These are phyloP conservation scores for Coprinopsis marcescibilis DNA, from an alignment of 768 basidiomycete species.

Conservation along the genomic window DNA sequence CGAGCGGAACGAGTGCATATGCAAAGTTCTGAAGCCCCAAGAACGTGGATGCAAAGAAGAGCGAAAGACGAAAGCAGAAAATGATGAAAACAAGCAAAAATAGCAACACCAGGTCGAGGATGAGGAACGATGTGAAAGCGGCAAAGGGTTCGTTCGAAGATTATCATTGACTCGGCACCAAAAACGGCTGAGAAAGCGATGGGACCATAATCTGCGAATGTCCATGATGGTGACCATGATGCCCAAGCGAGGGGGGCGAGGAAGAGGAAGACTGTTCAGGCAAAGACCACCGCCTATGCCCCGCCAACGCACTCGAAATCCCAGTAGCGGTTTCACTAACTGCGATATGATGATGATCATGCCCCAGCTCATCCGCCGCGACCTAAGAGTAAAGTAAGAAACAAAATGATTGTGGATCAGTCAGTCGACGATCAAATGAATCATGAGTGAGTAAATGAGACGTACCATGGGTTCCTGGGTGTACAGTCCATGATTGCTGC, in stretches of 20 bases:
- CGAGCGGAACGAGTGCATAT: too few species aligned
- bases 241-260: not conserved
- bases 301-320: not conserved
- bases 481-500: not conserved
- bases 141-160: too few species aligned
- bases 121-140: too few species aligned
- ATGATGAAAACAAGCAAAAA: too few species aligned
- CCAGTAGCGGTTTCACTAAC: not conserved
- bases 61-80: too few species aligned
- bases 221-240: not conserved
- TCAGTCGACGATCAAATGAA: not conserved
- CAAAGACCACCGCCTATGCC: conserved; percentile 1
- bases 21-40: too few species aligned
- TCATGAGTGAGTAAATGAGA: too few species aligned
- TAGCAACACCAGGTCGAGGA: too few species aligned
- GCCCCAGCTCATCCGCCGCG: not conserved
- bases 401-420: not conserved
- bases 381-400: not conserved
- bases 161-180: conserved; percentile 3
- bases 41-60: too few species aligned
- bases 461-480: conserved; percentile 2
- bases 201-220: conserved; percentile 4
- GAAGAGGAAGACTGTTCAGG: not conserved
- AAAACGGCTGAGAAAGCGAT: not conserved
- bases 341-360: not conserved